Evolutionary conservation across 2,329 filamentous ascomycete species (phyloP), one percentile per base, ranked within the genome.

Genomic region (Aspergillus fischeri): DNA sequence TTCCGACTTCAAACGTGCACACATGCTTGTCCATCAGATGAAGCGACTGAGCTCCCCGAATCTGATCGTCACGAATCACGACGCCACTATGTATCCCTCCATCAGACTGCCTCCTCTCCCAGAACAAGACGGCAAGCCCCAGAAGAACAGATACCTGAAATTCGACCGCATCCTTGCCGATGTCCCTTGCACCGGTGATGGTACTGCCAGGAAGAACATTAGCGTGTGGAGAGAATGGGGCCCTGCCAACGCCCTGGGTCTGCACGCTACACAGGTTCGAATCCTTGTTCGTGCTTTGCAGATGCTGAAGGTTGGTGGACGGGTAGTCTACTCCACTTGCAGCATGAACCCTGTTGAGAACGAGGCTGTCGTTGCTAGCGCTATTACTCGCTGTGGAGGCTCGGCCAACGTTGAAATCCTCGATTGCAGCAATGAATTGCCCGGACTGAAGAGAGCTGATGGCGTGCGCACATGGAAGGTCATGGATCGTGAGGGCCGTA

Each of bases 311-410:
- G 89, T 91, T 55, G 93, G 94, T 44, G 94, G 94, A 52, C 86
- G 92, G 61, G 90, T 97, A 28, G 93, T 99, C 53, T 99, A 97
- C 78, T 97, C 93, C 3, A 99, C 94, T 21, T 99, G 94, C 82
- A 97, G 92, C 75, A 91, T 99, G 90, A 99, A 99, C 77, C 94
- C 94, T 0, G 86, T 97, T 28, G 94, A 99, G 79, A 96, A 99
- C 69, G 94, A 99, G 77, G 88, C 94, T 6, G 92, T 97, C 17
- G 81, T 99, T 59, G 86, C 90, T 1, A 88, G 89, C 27, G 94
- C 94, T 10, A 92, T 99, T 65, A 89, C 92, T 66, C 85, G 92
- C 56, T 97, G 92, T 68, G 94, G 94, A 60, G 94, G 94, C 3
- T 76, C 85, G 3, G 81, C 83, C 14, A 94, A 92, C 70, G 89